Base-by-base conservation (phyloP, 495 filamentous ascomycete genomes). In the Podospora pseudocomata region DNA sequence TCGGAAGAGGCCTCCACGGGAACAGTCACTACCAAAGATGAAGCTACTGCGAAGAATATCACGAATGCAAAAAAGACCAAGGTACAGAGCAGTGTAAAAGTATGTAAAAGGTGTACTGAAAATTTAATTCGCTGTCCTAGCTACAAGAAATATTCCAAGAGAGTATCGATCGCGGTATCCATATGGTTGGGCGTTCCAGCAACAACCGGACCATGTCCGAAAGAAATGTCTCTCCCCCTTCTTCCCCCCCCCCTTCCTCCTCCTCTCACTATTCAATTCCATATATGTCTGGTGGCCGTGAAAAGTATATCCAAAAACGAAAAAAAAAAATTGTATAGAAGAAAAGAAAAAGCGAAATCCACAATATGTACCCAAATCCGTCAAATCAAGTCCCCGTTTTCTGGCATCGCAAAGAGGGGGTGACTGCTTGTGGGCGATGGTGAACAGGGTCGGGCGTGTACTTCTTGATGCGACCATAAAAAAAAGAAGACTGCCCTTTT, bases 161-260 rank as follows among this genome's bases (percentile, higher is more conserved):
- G 59, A 61, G 13, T 32, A 15, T 61, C 39, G 39, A 16, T 49
- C 39, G 39, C 15, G 30, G 30, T 7, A 32, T 49, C 39, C 59
- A 30, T 26, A 28, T 61, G 59, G 59, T 30, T 28, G 59, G 59
- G 59, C 59, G 59, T 61, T 61, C 59, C 59, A 61, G 59, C 59
- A 5, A n/a, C 59, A 16, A 30, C 59, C 26, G 23, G 59, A 11
- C 26, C 20, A 60, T 23, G 1, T 26, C 23, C 59, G 23, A 18
- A 26, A 26, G 13, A 19, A 61, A 30, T 61, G 20, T 15, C 26
- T 61, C 59, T 20, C 26, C 27, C 23, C 23, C 13, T 49, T 49
- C 9, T 16, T 49, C 0, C 39, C 13, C 4, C 7, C 30, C 30
- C 30, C n/a, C n/a, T n/a, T n/a, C n/a, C 30, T 7, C 30, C 30